Conservation (phyloP, 2,329 filamentous ascomycete species). For the Chaetomium globosum region DNA sequence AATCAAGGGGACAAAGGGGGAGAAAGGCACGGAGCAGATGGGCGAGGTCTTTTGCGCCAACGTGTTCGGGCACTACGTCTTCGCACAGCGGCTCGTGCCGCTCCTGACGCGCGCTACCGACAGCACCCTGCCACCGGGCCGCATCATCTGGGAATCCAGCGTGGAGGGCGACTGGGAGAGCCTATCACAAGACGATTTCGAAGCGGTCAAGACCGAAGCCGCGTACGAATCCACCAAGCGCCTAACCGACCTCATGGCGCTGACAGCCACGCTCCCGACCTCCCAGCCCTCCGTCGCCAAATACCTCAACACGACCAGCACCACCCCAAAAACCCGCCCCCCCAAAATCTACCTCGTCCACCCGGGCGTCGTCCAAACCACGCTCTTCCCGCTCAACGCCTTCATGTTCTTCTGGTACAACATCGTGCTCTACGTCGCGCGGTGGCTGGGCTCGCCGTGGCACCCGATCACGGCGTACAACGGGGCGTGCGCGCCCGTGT, state of each 20-base stretch:
- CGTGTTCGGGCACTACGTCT: conserved; percentile 91
- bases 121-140: conserved; percentile 52
- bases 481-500: conserved; percentile 75
- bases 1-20: conserved; percentile 53
- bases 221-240: conserved; percentile 89
- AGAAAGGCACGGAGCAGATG: conserved; percentile 58
- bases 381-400: conserved; percentile 73
- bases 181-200: conserved; percentile 72
- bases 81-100: conserved; percentile 77
- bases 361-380: conserved; percentile 82
- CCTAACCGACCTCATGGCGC: conserved; percentile 78
- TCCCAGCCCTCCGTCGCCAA: conserved; percentile 58
- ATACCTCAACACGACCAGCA: conserved; percentile 53
- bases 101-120: conserved; percentile 61
- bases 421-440: conserved; percentile 68
- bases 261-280: conserved; percentile 70
- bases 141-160: conserved; percentile 86
- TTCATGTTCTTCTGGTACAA: conserved; percentile 72
- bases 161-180: conserved; percentile 64
- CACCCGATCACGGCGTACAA: conserved; percentile 76
- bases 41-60: conserved; percentile 89
- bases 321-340: conserved; percentile 30
- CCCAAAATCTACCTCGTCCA: conserved; percentile 70
- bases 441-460: conserved; percentile 85
- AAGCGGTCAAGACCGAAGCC: conserved; percentile 63